These are phyloP conservation scores for Apiospora arundinis DNA, from an alignment of 2,329 filamentous ascomycete species.

Conservation along the genomic window DNA sequence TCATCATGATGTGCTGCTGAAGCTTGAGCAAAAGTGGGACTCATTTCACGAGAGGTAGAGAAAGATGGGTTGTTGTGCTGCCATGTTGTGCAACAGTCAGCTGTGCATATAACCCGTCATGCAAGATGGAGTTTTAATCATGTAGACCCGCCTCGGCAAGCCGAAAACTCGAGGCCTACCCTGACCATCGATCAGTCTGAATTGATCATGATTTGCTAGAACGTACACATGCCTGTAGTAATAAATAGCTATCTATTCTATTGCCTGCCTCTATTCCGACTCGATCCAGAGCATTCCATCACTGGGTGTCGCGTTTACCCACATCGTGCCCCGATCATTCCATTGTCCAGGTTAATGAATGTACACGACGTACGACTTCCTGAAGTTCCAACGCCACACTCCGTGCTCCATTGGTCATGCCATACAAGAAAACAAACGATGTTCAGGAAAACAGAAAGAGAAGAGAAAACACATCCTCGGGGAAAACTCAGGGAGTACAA, in stretches of 20 bases:
- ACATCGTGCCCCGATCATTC: not conserved
- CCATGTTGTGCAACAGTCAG: no score
- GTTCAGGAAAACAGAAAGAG: slow-evolving; percentile 31
- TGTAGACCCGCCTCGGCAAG: no score
- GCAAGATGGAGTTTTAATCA: no score
- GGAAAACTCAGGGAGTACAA: no score
- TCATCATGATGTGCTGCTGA: not conserved
- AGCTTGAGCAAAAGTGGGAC: not conserved
- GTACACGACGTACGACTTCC: slow-evolving; percentile 1
- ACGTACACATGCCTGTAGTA: not conserved
- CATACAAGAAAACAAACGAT: slow-evolving; percentile 23
- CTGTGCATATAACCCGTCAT: no score
- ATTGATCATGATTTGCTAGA: not conserved
- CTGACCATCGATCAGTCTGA: no score
- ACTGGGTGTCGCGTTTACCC: slow-evolving; percentile 3
- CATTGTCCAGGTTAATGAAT: not conserved
- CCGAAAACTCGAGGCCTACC: no score
- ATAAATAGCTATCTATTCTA: slow-evolving; percentile 5
- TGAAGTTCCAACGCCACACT: slow-evolving; percentile 13
- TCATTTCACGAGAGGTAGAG: not conserved
- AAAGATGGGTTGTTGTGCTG: no score
- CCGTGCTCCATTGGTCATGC: slow-evolving; percentile 3
- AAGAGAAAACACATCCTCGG: not conserved
- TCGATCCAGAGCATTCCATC: not conserved
- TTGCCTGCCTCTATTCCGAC: slow-evolving; percentile 1